A percentile compares a stretch with the other conserved stretches of the same genome.
These are phyloP conservation scores for Cenchrus purpureus DNA, from an alignment of 176 grass and related monocot genomes.

Conservation along the genomic window DNA sequence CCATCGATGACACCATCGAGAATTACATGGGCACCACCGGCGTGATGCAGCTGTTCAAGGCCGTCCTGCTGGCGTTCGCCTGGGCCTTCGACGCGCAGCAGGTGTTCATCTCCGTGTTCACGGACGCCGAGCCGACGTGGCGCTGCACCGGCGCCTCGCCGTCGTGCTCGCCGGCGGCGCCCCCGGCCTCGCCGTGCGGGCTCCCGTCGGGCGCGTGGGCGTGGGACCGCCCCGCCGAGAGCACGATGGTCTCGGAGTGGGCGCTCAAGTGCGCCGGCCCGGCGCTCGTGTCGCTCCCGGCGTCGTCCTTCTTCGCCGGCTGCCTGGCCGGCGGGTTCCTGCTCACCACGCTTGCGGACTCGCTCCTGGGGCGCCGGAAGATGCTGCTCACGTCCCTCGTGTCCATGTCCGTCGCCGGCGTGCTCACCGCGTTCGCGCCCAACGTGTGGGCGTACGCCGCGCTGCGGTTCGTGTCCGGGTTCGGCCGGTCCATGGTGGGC, in stretches of 20 bases:
- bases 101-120: conserved; percentile 93
- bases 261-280: conserved; percentile 70
- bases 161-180: conserved; percentile 41
- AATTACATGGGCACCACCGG: conserved; percentile 60
- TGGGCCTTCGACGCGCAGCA: conserved; percentile 96
- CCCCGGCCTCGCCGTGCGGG: conserved; percentile 52
- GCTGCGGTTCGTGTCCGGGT: conserved; percentile 71
- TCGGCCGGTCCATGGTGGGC: conserved; percentile 66
- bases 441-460: conserved; percentile 85
- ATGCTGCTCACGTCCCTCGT: conserved; percentile 62
- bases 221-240: conserved; percentile 58
- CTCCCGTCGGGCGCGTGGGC: conserved; percentile 59
- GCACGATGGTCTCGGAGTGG: conserved; percentile 80
- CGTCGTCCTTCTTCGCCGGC: conserved; percentile 83
- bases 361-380: conserved; percentile 74
- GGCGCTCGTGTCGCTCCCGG: conserved; percentile 68
- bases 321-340: conserved; percentile 79
- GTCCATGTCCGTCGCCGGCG: conserved; percentile 66
- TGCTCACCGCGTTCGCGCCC: conserved; percentile 61
- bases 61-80: conserved; percentile 62
- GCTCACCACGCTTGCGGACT: conserved; percentile 80
- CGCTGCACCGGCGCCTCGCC: conserved; percentile 50
- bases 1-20: conserved; percentile 75
- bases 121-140: conserved; percentile 80
- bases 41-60: conserved; percentile 58